Base-by-base conservation (phyloP, 1,284 basidiomycete genomes). In the Puccinia coronata region DNA sequence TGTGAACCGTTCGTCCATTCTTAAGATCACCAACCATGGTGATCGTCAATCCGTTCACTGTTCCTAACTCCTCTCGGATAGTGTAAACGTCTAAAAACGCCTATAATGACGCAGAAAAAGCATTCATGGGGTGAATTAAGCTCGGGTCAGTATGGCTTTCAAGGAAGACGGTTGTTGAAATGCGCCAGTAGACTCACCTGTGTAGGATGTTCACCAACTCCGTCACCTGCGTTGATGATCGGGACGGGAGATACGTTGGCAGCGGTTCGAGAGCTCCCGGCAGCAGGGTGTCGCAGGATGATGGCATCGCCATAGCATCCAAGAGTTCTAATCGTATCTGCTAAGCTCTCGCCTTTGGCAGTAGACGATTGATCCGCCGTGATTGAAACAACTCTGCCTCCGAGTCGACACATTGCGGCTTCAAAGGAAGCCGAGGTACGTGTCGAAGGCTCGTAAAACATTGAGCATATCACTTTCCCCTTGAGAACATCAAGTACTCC, bases 391-490 rank as follows among this genome's bases (percentile, higher is more conserved):
- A 99, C 96, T 85, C 96, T 91, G 55, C 97, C 97, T 72, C 97
- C 97, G 84, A 95, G 94, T 75, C 97, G 91, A 87, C 96, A 95
- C 97, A 99, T 99, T 18, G 97, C 97, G 11, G 96, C 93, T 86
- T 99, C 96, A 85, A 99, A 99, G n/a, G 96, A 98, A 20, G 92
- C 90, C 82, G 92, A 94, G 1, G 97, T 99, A 76, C 97, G 90
- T 0, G 97, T 99, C 12, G 95, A 98, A 1, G 97, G 94, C 86
- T 99, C 97, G 87, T 96, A 99, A 89, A 99, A 99, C 55, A 98
- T 87, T n/a, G 92, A 96, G 85, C 93, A 95, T 5, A 99, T 90
- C 0, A 99, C 92, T 83, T 92, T 93, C 69, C 96, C 96, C 83
- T 92, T 92, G 57, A 99, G 89, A 75, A 98, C 91, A 85, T 99